Evolutionary conservation across 192 early-diverging fungal genomes (phyloP).

Genomic region (Tieghemiomyces parasiticus): DNA sequence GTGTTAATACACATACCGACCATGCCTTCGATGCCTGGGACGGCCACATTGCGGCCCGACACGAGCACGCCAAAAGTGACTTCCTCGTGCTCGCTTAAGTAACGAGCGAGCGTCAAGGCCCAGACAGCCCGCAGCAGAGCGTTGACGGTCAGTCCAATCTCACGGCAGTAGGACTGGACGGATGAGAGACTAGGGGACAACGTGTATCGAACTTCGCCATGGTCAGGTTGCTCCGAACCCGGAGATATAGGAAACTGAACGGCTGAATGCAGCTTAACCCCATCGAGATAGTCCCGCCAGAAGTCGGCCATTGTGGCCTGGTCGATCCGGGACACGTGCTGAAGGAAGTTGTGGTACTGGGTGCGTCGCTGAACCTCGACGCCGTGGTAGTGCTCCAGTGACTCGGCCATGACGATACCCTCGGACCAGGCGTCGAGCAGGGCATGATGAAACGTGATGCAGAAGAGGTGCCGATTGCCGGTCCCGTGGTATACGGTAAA

Average conservation of each 20-base stretch:
- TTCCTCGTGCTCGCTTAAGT: background rate
- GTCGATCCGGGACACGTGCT: background rate
- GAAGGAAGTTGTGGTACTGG: background rate
- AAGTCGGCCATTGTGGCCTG: background rate
- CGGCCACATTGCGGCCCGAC: background rate
- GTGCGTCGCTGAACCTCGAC: background rate
- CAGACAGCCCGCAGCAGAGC: constrained; percentile 2
- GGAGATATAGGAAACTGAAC: background rate
- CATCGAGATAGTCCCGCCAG: background rate
- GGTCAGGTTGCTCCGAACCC: too few relatives aligned
- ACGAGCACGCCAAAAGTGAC: constrained; percentile 2
- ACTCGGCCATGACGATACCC: background rate
- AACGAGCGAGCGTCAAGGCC: background rate
- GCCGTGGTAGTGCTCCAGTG: background rate
- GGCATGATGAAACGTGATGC: background rate
- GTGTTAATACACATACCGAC: constrained; percentile 8
- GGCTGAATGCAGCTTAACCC: background rate
- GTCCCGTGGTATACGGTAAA: background rate
- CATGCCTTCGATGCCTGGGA: constrained; percentile 6
- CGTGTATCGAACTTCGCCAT: background rate
- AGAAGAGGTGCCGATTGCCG: too few relatives aligned
- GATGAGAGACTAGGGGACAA: background rate
- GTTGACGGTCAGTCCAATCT: background rate
- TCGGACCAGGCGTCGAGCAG: background rate
- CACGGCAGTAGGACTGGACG: background rate